Percentiles rank a stretch among this genome's conserved stretches.
These are phyloP conservation scores for Diospyros lotus DNA, from an alignment of 148 eudicot species.

Conservation along the genomic window DNA sequence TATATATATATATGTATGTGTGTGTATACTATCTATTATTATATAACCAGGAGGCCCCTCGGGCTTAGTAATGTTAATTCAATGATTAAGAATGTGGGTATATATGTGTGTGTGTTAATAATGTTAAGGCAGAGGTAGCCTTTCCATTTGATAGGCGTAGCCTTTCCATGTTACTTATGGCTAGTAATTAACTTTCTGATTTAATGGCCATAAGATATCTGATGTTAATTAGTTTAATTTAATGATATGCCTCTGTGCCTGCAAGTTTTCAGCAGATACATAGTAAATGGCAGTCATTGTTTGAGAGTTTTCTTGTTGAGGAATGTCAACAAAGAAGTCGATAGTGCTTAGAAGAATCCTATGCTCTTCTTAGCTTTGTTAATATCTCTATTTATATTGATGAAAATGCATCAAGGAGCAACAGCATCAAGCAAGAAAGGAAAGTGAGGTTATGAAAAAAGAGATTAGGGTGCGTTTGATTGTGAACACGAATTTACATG, in stretches of 20 bases:
- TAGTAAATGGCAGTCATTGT: too few species aligned
- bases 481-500: too few species aligned
- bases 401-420: neutral
- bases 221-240: neutral
- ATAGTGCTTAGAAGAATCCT: constrained; percentile 5
- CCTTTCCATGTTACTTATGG: neutral
- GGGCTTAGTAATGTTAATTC: too few species aligned
- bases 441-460: neutral
- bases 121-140: too few species aligned
- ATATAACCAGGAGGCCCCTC: too few species aligned
- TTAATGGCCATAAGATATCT: neutral
- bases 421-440: neutral
- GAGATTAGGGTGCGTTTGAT: neutral
- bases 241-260: neutral
- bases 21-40: too few species aligned
- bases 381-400: neutral
- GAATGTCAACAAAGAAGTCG: constrained; percentile 5
- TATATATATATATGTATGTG: too few species aligned
- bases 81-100: too few species aligned
- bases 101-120: too few species aligned
- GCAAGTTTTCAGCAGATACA: neutral
- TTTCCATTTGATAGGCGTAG: neutral
- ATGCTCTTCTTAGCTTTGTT: neutral
- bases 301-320: neutral
- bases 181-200: neutral